These are phyloP conservation scores for Odontarrhena argentea DNA, from an alignment of 345 rosid genomes.

Conservation along the genomic window DNA sequence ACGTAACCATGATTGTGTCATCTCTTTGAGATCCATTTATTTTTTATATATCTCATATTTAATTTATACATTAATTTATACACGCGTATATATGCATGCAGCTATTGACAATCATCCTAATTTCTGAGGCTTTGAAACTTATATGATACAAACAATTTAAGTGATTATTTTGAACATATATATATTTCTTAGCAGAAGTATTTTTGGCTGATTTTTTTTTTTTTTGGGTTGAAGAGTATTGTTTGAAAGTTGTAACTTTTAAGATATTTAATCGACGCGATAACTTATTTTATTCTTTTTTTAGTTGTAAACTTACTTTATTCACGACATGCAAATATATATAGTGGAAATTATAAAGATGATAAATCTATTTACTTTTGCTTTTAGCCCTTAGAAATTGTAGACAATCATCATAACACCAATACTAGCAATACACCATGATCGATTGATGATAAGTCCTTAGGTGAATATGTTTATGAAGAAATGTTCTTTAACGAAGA, in stretches of 20 bases:
- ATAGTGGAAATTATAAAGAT: constrained; percentile 16
- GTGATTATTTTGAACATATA: neutral
- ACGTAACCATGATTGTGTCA: constrained; percentile 37
- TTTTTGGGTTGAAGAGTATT: no score
- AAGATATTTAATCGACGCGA: constrained; percentile 15
- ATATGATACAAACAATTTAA: neutral
- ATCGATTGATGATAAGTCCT: constrained; percentile 1
- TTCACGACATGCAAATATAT: neutral
- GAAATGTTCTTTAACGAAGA: constrained; percentile 30
- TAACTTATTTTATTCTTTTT: constrained; percentile 24
- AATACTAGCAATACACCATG: constrained; percentile 19
- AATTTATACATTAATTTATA: constrained; percentile 1
- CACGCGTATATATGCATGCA: constrained; percentile 25
- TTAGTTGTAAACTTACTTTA: no score
- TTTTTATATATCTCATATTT: neutral
- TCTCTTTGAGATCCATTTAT: constrained; percentile 21
- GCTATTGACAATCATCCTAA: neutral
- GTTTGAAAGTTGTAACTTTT: constrained; percentile 12
- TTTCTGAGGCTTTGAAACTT: neutral
- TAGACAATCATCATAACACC: constrained; percentile 37
- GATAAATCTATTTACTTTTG: constrained; percentile 20
- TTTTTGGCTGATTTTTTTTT: no score
- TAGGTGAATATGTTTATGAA: constrained; percentile 24
- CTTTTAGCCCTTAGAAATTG: constrained; percentile 24
- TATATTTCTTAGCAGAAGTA: neutral